phyloP scores from a whole-genome alignment of 1,284 basidiomycete species.

The Ceratobasidium sp. region DNA sequence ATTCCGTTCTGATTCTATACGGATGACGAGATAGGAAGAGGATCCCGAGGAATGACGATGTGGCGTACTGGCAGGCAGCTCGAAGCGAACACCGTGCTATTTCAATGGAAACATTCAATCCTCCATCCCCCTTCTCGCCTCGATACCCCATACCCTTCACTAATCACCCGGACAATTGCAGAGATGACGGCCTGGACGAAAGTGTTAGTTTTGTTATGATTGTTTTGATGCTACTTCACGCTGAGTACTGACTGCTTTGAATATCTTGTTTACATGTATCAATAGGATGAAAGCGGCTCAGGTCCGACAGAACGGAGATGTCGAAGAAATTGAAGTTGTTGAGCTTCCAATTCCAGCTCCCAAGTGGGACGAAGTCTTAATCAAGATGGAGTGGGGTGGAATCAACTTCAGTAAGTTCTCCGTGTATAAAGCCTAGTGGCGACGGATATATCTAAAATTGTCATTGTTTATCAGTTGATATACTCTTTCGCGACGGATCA shows the following conservation, averaged over 20 bases:
- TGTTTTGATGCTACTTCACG: background rate
- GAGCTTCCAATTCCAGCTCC: constrained; percentile 73
- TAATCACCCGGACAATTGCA: background rate
- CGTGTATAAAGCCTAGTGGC: no score
- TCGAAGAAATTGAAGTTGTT: constrained; percentile 81
- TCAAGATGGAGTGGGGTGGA: constrained; percentile 83
- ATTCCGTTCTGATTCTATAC: background rate
- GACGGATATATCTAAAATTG: background rate
- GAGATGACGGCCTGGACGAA: constrained; percentile 12
- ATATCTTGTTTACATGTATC: background rate
- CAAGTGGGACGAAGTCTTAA: constrained; percentile 76
- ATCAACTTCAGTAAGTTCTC: constrained; percentile 76
- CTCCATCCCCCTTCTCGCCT: background rate
- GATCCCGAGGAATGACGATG: background rate
- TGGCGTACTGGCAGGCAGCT: background rate
- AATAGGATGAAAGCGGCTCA: constrained; percentile 63
- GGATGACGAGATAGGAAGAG: background rate
- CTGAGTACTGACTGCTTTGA: background rate
- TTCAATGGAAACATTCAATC: background rate
- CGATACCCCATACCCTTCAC: background rate
- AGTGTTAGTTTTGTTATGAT: background rate
- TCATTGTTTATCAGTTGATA: constrained; percentile 67
- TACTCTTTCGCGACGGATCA: constrained; percentile 70
- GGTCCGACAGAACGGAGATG: constrained; percentile 70
- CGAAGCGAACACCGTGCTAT: background rate